Percentiles rank a stretch among this genome's conserved stretches.
Evolutionary conservation across 371 early-diverging fungal genomes (phyloP).

Genomic region (Saksenaea oblongispora): DNA sequence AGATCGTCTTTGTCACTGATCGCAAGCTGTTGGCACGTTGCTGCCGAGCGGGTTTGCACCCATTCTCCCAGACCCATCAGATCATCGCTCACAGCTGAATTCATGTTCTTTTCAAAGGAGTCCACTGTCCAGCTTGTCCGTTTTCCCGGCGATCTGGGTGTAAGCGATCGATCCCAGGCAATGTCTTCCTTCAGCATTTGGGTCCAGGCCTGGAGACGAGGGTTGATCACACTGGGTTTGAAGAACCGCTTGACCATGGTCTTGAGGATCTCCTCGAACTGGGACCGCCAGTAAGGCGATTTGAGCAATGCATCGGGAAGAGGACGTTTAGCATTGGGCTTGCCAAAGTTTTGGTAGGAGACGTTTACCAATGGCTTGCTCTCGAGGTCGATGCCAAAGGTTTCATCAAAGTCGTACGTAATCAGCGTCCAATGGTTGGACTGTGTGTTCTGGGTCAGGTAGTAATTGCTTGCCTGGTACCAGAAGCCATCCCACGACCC

Average conservation of each 20-base stretch:
- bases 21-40: conserved; percentile 34
- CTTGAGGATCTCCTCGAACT: conserved; percentile 54
- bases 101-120: conserved; percentile 43
- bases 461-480: conserved; percentile 55
- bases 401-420: conserved; percentile 60
- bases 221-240: conserved; percentile 49
- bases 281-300: conserved; percentile 41
- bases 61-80: conserved; percentile 32
- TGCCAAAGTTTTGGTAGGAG: conserved; percentile 41
- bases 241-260: conserved; percentile 54
- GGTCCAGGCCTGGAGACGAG: conserved; percentile 52
- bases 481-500: conserved; percentile 56
- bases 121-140: conserved; percentile 35
- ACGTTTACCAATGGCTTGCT: conserved; percentile 21
- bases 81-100: conserved; percentile 21
- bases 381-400: conserved; percentile 41
- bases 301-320: conserved; percentile 39
- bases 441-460: conserved; percentile 47
- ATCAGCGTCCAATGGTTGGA: conserved; percentile 53
- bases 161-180: conserved; percentile 48
- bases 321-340: conserved; percentile 36
- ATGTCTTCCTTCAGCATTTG: conserved; percentile 55
- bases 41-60: conserved; percentile 30
- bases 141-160: conserved; percentile 46
- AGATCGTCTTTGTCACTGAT: conserved; percentile 42